Percentiles rank a stretch among this genome's conserved stretches.
Evolutionary conservation across 2,329 filamentous ascomycete genomes (phyloP).

Genomic region (Mollisia scopiformis): DNA sequence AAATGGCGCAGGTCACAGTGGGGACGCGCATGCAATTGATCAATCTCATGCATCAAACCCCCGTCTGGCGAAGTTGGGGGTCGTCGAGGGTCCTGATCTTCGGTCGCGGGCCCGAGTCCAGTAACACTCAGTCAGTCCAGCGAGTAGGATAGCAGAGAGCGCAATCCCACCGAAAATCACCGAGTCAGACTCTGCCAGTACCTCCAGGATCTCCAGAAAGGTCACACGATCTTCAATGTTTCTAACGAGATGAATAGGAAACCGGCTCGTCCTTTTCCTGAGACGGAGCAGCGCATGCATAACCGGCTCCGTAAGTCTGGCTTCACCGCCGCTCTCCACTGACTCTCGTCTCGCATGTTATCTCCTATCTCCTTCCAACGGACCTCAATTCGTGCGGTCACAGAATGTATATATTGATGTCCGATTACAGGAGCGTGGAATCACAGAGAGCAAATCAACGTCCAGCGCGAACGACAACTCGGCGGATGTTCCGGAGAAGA

Average conservation of each 20-base stretch:
- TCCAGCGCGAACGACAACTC: background rate
- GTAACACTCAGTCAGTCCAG: background rate
- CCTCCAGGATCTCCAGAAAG: background rate
- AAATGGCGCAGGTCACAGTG: conserved; percentile 11
- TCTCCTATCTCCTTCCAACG: background rate
- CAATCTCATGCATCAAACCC: conserved; percentile 17
- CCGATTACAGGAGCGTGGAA: background rate
- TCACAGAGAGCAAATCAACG: conserved; percentile 3
- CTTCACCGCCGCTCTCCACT: conserved; percentile 10
- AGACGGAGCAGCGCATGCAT: background rate
- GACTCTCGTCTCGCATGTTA: background rate
- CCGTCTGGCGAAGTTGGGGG: conserved; percentile 19
- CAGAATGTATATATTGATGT: background rate
- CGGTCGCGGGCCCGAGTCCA: background rate
- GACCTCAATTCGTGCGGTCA: background rate
- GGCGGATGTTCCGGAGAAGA: conserved; percentile 10
- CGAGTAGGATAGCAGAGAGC: background rate
- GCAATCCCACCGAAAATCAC: background rate
- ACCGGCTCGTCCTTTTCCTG: background rate
- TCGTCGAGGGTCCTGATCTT: conserved; percentile 4
- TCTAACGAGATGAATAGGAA: background rate
- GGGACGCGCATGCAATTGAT: conserved; percentile 11
- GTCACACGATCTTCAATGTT: conserved; percentile 7
- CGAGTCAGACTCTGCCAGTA: background rate
- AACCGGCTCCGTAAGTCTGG: background rate